Evolutionary conservation across 805 yeast genomes (phyloP), one percentile per base, ranked within the genome.

Genomic region (Hemisphaericaspora nanyangensis): DNA sequence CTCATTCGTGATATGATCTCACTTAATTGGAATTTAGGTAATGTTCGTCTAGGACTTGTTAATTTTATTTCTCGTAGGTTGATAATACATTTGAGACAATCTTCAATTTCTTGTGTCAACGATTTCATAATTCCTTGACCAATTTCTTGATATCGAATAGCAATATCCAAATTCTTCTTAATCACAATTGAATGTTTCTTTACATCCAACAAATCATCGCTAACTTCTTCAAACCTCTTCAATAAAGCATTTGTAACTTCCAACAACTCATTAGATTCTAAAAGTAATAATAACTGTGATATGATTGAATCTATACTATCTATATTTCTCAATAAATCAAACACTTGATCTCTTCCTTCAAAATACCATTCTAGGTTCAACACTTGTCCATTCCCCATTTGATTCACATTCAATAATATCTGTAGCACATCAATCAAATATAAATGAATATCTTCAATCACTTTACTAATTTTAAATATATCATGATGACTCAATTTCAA

Each of bases 81-180:
- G 22, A 44, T 22, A 19, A 49, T 45, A 12, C 43, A 31, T 16
- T 51, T 41, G 6, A 49, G 35, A 38, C 65, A 60, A 13, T 47
- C 47, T 35, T 52, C 55, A 17, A 61, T 50, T 39, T 63, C 69
- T 18, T 39, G 33, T 6, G 37, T 46, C n/a, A 63, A 46, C 4
- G 59, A 47, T 4, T 35, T 36, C 0, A 63, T 50, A 11, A 60
- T 56, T 6, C 41, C 42, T 18, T 55, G 54, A 13, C 43, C 56
- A 17, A 63, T 40, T 47, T 63, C 69, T 17, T 47, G 42, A 42
- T 49, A 60, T 26, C 51, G 49, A 11, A 56, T 45, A 17, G 68
- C 52, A 15, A 60, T 44, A 31, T 60, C 66, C 6, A 59, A 45
- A 29, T 49, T 52, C 31, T 49, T 47, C 38, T 59, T 58, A 7